Base-by-base conservation (phyloP, 2,329 filamentous ascomycete genomes). In the Trichoderma afroharzianum region DNA sequence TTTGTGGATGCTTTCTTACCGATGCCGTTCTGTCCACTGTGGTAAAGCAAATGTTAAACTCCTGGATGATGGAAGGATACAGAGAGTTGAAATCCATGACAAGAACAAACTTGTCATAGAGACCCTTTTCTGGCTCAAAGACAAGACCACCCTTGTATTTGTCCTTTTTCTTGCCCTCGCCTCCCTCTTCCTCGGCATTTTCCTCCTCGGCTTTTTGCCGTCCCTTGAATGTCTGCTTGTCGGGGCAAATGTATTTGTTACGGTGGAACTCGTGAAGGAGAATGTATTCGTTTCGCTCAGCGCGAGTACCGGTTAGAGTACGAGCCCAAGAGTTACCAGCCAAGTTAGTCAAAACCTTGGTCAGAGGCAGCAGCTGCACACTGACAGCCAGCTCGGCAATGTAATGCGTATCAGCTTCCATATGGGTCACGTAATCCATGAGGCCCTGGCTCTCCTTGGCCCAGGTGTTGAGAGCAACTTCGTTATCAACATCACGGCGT, bases 31-130 rank as follows among this genome's bases (percentile, higher is more conserved):
- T 88, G 73, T 98, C 93, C 7, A 99, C 94, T 0, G 97, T 99
- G 2, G 96, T 99, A 82, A 99, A 99, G 85, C 97, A 99, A 76
- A 99, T 99, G 82, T 99, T 99, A 84, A 91, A 99, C 86, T 99
- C 97, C 79, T 99, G 97, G 73, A 99, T 99, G 78, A 99, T 98
- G 79, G 94, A 98, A 36, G 96, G 96, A 78, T 99, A 99, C 73
- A 99, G 86, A 77, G 95, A 98, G 87, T 99, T 99, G 86, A 99
- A 99, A 85, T 99, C 96, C 97, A 99, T 99, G 81, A 99, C 97
- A 70, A 99, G 88, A 68, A 99, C 93, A 81, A 97, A 98, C 83
- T 97, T 97, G 87, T 99, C 96, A 79, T 99, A 99, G 5, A 99
- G 88, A 21, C 97, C 96, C 81, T 95, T 98, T 80, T 98, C 95